phyloP scores from a whole-genome alignment of 495 filamentous ascomycete genomes.

The Talaromyces trachyspermus region DNA sequence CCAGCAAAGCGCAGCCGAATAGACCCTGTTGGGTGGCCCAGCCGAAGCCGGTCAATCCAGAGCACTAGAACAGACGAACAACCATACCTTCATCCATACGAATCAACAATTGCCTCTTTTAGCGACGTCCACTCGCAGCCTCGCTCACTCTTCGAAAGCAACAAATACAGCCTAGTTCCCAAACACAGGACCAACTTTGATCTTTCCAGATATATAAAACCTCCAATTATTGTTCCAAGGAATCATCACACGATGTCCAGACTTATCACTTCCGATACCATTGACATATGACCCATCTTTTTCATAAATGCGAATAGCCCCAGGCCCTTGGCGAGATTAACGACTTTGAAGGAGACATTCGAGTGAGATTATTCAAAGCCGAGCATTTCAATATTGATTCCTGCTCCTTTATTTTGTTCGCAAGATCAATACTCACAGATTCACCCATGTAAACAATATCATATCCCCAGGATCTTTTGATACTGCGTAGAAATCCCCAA shows the following conservation, averaged over 20 bases:
- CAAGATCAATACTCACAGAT: no score
- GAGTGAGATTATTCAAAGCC: no score
- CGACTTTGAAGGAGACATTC: no score
- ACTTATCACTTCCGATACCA: background rate
- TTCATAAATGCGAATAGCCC: background rate
- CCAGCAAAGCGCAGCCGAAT: no score
- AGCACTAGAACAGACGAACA: background rate
- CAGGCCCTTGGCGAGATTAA: no score
- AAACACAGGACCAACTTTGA: background rate
- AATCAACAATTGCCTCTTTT: background rate
- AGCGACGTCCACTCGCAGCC: background rate
- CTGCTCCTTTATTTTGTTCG: no score
- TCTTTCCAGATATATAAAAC: background rate
- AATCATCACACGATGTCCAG: background rate
- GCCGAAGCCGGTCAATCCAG: background rate
- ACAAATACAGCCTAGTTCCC: background rate
- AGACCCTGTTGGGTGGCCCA: no score
- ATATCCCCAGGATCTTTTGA: no score
- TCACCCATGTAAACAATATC: no score
- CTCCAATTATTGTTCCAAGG: background rate
- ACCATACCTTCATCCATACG: background rate
- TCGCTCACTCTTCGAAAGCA: background rate
- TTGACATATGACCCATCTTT: background rate
- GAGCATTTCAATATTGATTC: no score
- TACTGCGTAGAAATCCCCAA: no score